Evolutionary conservation across 345 rosid genomes (phyloP).

Genomic region (Gossypioides kirkii): DNA sequence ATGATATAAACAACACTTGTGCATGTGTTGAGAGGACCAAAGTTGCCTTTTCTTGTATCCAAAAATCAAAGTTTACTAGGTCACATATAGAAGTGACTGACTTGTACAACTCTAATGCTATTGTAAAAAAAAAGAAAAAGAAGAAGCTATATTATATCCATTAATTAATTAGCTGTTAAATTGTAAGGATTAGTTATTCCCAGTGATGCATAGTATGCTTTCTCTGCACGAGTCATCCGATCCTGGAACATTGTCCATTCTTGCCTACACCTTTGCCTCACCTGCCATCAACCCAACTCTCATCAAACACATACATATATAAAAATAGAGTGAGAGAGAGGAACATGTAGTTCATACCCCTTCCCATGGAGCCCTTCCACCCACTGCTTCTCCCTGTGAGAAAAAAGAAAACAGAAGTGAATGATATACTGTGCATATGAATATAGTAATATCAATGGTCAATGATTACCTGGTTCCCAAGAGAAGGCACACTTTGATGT

Average conservation of each 20-base stretch:
- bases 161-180: slow-evolving; percentile 21
- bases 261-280: slow-evolving; percentile 72
- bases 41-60: not conserved
- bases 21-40: not conserved
- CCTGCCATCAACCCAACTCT: slow-evolving; percentile 35
- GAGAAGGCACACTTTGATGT: slow-evolving; percentile 68
- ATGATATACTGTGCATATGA: not conserved
- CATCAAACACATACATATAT: not conserved
- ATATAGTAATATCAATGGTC: not conserved
- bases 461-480: slow-evolving; percentile 58
- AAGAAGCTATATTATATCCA: not conserved
- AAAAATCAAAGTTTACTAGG: not conserved
- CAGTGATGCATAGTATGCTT: slow-evolving; percentile 40
- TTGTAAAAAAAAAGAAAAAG: not conserved
- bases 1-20: not conserved
- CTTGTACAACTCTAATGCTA: not conserved
- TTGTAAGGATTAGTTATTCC: slow-evolving; percentile 29
- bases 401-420: slow-evolving; percentile 15
- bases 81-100: not conserved
- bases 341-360: slow-evolving; percentile 38
- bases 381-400: slow-evolving; percentile 38
- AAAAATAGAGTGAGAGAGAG: not conserved
- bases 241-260: slow-evolving; percentile 85
- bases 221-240: slow-evolving; percentile 57
- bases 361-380: slow-evolving; percentile 58